These are phyloP conservation scores for Hordeum marinum DNA, from an alignment of 176 grass and related monocot genomes.

Conservation along the genomic window DNA sequence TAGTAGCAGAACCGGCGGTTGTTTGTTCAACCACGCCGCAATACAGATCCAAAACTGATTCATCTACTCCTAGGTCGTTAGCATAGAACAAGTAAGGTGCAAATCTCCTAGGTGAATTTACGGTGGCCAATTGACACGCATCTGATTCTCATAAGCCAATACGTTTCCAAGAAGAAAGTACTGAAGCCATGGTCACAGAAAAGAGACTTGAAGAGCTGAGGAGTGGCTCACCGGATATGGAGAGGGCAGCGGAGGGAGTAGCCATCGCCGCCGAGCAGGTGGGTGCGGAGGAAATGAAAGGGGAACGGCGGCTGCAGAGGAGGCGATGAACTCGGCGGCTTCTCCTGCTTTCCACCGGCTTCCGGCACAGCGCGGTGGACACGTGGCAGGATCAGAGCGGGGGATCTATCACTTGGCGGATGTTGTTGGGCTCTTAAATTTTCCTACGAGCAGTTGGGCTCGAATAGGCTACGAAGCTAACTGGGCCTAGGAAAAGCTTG, in stretches of 20 bases:
- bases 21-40: neutral
- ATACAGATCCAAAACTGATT: neutral
- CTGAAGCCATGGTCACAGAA: neutral
- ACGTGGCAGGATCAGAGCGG: neutral
- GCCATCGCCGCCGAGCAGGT: slow-evolving; percentile 27
- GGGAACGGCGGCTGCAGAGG: neutral
- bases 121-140: neutral
- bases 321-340: slow-evolving; percentile 7
- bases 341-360: slow-evolving; percentile 6
- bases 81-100: neutral
- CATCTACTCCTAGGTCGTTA: slow-evolving; percentile 1
- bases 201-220: neutral
- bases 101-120: neutral
- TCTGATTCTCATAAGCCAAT: too few species aligned
- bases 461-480: too few species aligned
- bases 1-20: neutral
- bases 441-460: too few species aligned
- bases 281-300: neutral
- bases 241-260: slow-evolving; percentile 18
- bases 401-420: neutral
- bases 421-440: too few species aligned
- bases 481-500: too few species aligned
- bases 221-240: slow-evolving; percentile 22
- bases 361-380: neutral
- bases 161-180: too few species aligned